Conservation (phyloP, 1,284 basidiomycete genomes). For the Pseudozyma sp. region DNA sequence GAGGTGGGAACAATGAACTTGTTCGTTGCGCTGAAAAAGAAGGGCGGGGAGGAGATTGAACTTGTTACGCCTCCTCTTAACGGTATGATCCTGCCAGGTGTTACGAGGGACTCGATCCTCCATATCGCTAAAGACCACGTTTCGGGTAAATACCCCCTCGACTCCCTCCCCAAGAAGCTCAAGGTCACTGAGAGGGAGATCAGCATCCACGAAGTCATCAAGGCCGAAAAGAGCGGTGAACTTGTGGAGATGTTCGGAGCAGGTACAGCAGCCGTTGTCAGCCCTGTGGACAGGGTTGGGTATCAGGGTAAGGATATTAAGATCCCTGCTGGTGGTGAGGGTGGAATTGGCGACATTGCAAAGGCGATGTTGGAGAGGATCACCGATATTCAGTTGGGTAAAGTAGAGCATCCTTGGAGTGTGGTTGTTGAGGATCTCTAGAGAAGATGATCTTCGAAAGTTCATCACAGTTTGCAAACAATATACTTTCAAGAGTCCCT, state of each 20-base stretch:
- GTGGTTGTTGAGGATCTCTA: conserved; percentile 65
- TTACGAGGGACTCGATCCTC: conserved; percentile 88
- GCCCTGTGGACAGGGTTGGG: conserved; percentile 77
- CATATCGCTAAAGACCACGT: conserved; percentile 82
- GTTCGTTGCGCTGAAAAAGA: conserved; percentile 83
- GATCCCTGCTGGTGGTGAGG: conserved; percentile 86
- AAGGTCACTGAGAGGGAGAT: conserved; percentile 85
- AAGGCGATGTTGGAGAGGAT: conserved; percentile 84
- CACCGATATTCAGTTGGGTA: conserved; percentile 88
- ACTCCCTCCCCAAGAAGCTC: conserved; percentile 72
- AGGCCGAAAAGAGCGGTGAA: conserved; percentile 77
- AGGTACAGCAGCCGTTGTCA: conserved; percentile 76
- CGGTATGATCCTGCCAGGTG: conserved; percentile 94
- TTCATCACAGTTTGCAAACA: background rate
- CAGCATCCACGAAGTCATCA: conserved; percentile 87
- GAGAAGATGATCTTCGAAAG: background rate
- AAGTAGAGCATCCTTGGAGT: conserved; percentile 84
- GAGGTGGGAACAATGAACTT: conserved; percentile 90
- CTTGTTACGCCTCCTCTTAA: conserved; percentile 80
- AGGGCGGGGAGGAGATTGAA: conserved; percentile 73
- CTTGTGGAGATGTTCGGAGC: conserved; percentile 93
- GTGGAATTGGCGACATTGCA: conserved; percentile 86
- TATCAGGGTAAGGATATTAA: conserved; percentile 85
- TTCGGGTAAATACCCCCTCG: conserved; percentile 72
- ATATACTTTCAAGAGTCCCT: background rate